Evolutionary conservation across 1,284 basidiomycete genomes (phyloP).

Genomic region (Gymnopus androsaceus): DNA sequence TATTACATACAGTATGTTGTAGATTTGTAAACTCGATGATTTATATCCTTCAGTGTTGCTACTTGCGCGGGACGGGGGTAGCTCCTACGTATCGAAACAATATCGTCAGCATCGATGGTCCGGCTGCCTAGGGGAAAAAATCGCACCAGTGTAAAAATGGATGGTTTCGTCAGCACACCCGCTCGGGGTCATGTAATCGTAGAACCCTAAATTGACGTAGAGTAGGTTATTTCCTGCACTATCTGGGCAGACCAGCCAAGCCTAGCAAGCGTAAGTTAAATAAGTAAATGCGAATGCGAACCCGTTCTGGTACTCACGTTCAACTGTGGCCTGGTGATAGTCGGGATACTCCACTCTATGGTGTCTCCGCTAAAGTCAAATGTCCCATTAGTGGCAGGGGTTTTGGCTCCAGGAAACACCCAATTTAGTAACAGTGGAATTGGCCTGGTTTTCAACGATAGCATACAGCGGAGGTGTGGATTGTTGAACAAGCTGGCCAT

Average conservation of each 20-base stretch:
- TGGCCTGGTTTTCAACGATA: slow-evolving; percentile 46
- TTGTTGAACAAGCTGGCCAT: slow-evolving; percentile 54
- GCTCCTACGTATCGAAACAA: slow-evolving; percentile 11
- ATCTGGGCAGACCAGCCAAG: slow-evolving; percentile 58
- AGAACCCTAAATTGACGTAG: slow-evolving; percentile 60
- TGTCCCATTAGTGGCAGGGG: slow-evolving; percentile 50
- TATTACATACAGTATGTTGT: no score
- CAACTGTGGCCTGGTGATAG: slow-evolving; percentile 47
- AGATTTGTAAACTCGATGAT: no score
- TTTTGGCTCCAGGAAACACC: slow-evolving; percentile 48
- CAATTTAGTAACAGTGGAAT: slow-evolving; percentile 50
- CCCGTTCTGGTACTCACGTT: slow-evolving; percentile 40
- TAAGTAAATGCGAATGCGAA: neutral
- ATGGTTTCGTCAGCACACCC: slow-evolving; percentile 65
- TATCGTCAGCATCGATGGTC: neutral
- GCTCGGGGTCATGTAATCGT: slow-evolving; percentile 57
- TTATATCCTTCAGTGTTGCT: no score
- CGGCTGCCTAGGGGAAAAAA: neutral
- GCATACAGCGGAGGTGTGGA: slow-evolving; percentile 41
- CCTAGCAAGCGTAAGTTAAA: slow-evolving; percentile 31
- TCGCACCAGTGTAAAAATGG: slow-evolving; percentile 57
- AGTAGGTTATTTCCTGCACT: slow-evolving; percentile 46
- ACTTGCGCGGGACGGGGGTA: slow-evolving; percentile 28
- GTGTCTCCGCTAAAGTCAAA: slow-evolving; percentile 58
- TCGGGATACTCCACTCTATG: slow-evolving; percentile 53